Evolutionary conservation across 2,329 filamentous ascomycete genomes (phyloP).

Genomic region (Hypoxylon sp.): DNA sequence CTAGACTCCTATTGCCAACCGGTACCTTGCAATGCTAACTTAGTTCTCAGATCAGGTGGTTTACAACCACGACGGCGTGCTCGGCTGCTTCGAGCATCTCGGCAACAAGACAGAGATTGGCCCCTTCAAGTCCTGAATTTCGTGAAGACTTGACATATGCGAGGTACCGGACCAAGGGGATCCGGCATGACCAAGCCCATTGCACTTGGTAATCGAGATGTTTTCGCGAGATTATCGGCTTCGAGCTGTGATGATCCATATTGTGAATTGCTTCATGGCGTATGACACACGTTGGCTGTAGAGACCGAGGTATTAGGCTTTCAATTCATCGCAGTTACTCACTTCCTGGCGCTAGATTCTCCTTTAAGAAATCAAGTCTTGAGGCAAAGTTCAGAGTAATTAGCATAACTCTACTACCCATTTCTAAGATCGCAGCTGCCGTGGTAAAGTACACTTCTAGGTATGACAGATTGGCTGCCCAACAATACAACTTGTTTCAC

Average conservation of each 20-base stretch:
- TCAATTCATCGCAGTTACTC: background rate
- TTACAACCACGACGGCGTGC: slow-evolving; percentile 57
- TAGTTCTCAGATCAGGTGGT: slow-evolving; percentile 54
- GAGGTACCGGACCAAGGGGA: slow-evolving; percentile 11
- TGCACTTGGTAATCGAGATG: background rate
- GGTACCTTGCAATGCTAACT: slow-evolving; percentile 13
- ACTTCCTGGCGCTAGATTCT: background rate
- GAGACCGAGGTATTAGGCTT: background rate
- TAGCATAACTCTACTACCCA: background rate
- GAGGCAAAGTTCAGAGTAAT: background rate
- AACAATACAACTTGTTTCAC: background rate
- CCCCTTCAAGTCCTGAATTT: slow-evolving; percentile 42
- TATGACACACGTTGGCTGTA: background rate
- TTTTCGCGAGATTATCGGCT: background rate
- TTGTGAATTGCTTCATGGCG: background rate
- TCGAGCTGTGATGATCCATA: background rate
- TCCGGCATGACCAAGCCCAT: slow-evolving; percentile 16
- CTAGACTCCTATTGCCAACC: background rate
- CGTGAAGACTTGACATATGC: background rate
- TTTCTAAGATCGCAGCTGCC: background rate
- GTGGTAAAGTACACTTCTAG: background rate
- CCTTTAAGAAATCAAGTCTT: background rate
- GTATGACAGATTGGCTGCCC: background rate
- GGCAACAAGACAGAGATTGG: slow-evolving; percentile 57
- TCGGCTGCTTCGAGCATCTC: slow-evolving; percentile 57